A percentile compares a stretch with the other conserved stretches of the same genome.
Evolutionary conservation across 805 yeast genomes (phyloP).

Genomic region (Starmerella floris): DNA sequence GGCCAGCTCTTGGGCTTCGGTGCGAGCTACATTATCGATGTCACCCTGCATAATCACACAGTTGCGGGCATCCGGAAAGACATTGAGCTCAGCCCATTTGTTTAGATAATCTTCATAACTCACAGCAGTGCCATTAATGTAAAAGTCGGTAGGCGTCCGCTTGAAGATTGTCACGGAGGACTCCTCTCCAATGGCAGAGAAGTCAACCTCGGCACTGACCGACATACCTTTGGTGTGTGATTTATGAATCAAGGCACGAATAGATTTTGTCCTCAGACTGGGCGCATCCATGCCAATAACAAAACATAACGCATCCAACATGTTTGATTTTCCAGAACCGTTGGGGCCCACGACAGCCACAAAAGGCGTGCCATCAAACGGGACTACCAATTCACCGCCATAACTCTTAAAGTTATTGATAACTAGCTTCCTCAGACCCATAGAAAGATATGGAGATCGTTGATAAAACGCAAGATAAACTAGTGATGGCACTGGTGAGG

Average conservation of each 20-base stretch:
- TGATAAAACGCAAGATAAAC: too few relatives aligned
- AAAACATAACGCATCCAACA: slow-evolving; percentile 95
- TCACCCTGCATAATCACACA: slow-evolving; percentile 95
- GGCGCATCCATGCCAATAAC: slow-evolving; percentile 72
- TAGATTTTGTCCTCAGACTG: slow-evolving; percentile 59
- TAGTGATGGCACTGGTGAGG: neutral
- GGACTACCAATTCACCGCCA: slow-evolving; percentile 57
- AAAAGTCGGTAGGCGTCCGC: slow-evolving; percentile 12
- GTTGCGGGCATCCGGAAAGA: slow-evolving; percentile 76
- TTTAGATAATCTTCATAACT: slow-evolving; percentile 39
- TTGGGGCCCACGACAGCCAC: slow-evolving; percentile 96
- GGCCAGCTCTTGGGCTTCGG: slow-evolving; percentile 64
- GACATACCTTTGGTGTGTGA: slow-evolving; percentile 10
- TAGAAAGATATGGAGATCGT: too few relatives aligned
- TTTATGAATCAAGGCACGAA: slow-evolving; percentile 68
- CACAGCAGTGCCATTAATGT: slow-evolving; percentile 11
- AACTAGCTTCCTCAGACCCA: slow-evolving; percentile 5
- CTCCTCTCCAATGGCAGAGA: neutral
- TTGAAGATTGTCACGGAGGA: slow-evolving; percentile 2
- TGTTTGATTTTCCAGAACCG: slow-evolving; percentile 93
- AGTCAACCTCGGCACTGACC: slow-evolving; percentile 14
- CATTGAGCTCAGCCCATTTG: slow-evolving; percentile 61
- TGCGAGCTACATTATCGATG: slow-evolving; percentile 84
- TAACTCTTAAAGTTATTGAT: slow-evolving; percentile 74
- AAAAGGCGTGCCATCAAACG: slow-evolving; percentile 57